Conservation (phyloP, 2,329 filamentous ascomycete species). For the Botrytis pseudocinerea region DNA sequence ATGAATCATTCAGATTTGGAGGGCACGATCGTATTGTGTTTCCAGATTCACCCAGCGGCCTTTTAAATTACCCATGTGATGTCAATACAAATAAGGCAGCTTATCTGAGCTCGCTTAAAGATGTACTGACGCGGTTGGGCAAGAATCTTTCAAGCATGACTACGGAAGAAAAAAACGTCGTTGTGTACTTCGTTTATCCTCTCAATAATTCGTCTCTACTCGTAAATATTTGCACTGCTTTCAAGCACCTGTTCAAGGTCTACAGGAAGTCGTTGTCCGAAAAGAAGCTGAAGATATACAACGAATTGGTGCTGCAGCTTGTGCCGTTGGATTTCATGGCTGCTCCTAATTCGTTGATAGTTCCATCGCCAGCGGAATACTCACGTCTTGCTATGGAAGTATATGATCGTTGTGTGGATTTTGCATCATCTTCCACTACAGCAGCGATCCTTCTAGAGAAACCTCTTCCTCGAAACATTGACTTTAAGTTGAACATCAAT, state of each 20-base stretch:
- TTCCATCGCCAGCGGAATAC: constrained; percentile 62
- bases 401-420: constrained; percentile 71
- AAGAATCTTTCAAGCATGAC: constrained; percentile 39
- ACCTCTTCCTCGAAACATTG: constrained; percentile 67
- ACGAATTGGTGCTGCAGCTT: constrained; percentile 76
- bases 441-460: constrained; percentile 74
- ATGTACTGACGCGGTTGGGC: constrained; percentile 36
- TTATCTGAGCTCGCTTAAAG: constrained; percentile 36
- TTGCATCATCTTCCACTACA: constrained; percentile 58
- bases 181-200: constrained; percentile 75
- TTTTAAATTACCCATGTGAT: constrained; percentile 37
- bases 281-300: constrained; percentile 50
- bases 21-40: constrained; percentile 52
- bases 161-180: constrained; percentile 57
- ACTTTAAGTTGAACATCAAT: constrained; percentile 68
- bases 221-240: constrained; percentile 71
- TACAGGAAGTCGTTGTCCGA: constrained; percentile 56
- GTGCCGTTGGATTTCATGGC: constrained; percentile 69
- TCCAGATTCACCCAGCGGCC: constrained; percentile 42
- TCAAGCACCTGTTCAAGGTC: constrained; percentile 69
- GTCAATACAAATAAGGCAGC: constrained; percentile 24
- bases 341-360: constrained; percentile 60
- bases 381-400: constrained; percentile 68
- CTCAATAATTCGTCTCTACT: constrained; percentile 61
- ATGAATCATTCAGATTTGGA: constrained; percentile 74